Evolutionary conservation across 2,329 filamentous ascomycete species (phyloP), one percentile per base, ranked within the genome.

Genomic region (Diaporthe destruens): DNA sequence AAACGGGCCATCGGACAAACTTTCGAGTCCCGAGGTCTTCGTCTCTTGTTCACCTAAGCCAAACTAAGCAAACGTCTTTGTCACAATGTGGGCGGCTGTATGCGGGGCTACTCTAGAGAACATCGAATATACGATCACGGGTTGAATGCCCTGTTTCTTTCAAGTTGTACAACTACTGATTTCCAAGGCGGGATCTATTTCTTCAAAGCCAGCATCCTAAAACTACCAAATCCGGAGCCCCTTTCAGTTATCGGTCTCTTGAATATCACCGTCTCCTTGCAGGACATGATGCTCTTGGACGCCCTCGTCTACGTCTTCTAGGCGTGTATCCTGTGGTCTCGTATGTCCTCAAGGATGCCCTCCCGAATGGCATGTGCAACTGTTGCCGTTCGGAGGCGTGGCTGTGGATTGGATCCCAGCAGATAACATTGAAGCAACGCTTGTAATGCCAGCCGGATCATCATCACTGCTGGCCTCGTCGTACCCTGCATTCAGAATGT

Each of bases 401-500:
- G 34, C 34, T 36, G 34, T 3, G 23, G 57, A 63, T 5, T 8
- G 16, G 1, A 14, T 39, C 2, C 16, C 25, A n/a, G 39, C 6
- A 14, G 39, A 29, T 39, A 47, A n/a, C 0, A 61, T 61, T 7
- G 57, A 53, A 25, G 57, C 57, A 18, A 71, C 20, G 8, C 9
- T n/a, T 5, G 36, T 51, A 55, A 71, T 42, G 16, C 49, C 53
- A 14, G 71, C 67, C 16, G 71, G 71, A 7, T 36, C 18, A 12
- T 65, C 23, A 6, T 59, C 42, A 18, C 56, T 63, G 8, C 44
- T 71, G 51, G 71, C 67, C 42, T 71, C 39, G 18, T 34, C 44
- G 23, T 73, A 73, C 12, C 57, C 67, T 23, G 47, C 57, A 44
- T 71, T 53, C 32, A 73, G 32, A 16, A 73, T 61, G 59, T 73